Evolutionary conservation across 2,329 filamentous ascomycete genomes (phyloP).

Genomic region (Bisporella sp.): DNA sequence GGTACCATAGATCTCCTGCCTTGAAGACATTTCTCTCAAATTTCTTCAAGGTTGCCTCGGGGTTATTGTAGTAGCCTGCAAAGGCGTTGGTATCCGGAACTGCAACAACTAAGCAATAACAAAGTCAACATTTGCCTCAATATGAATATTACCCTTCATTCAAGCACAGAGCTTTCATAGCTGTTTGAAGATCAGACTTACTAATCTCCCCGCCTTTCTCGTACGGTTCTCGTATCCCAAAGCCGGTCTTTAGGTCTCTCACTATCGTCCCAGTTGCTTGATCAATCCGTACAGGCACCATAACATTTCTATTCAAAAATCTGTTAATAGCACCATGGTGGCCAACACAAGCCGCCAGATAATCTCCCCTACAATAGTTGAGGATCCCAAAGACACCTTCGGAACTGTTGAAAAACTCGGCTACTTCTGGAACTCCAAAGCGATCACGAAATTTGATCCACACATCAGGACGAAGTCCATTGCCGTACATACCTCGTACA

Average conservation of each 20-base stretch:
- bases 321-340: slow-evolving; percentile 62
- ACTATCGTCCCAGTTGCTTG: slow-evolving; percentile 59
- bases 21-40: slow-evolving; percentile 56
- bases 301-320: slow-evolving; percentile 42
- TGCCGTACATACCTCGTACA: slow-evolving; percentile 53
- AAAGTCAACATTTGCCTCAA: no score
- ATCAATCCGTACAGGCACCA: slow-evolving; percentile 63
- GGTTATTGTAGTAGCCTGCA: slow-evolving; percentile 65
- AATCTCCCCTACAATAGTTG: slow-evolving; percentile 55
- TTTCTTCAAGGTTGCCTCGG: slow-evolving; percentile 60
- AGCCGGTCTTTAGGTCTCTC: slow-evolving; percentile 60
- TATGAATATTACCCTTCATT: no score
- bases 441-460: slow-evolving; percentile 57
- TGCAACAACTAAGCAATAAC: slow-evolving; percentile 38
- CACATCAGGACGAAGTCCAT: slow-evolving; percentile 62
- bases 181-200: no score
- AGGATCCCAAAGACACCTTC: slow-evolving; percentile 61
- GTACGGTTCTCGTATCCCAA: slow-evolving; percentile 55
- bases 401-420: slow-evolving; percentile 73
- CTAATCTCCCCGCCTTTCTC: slow-evolving; percentile 66
- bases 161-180: no score
- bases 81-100: slow-evolving; percentile 48
- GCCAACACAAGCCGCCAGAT: slow-evolving; percentile 56
- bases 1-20: slow-evolving; percentile 62
- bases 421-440: slow-evolving; percentile 55